These are phyloP conservation scores for Eucommia ulmoides DNA, from an alignment of 257 asterid species.

Conservation along the genomic window DNA sequence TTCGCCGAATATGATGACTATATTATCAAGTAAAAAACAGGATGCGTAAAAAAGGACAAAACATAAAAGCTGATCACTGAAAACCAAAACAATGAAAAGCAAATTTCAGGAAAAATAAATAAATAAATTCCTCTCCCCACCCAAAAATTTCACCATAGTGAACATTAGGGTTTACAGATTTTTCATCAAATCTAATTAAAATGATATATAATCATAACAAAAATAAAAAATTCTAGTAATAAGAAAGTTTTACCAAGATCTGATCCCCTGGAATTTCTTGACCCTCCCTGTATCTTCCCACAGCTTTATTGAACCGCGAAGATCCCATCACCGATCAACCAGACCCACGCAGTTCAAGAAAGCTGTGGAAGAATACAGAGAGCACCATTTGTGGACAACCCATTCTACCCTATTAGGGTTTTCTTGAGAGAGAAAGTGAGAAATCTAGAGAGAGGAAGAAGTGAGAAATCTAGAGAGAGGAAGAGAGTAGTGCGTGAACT, in stretches of 20 bases:
- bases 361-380: slow-evolving; percentile 7
- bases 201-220: too few species aligned
- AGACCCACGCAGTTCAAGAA: slow-evolving; percentile 7
- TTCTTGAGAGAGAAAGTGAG: neutral
- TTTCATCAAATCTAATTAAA: neutral
- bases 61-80: neutral
- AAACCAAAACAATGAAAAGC: neutral
- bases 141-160: neutral
- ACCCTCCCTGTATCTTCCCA: slow-evolving; percentile 8
- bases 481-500: too few species aligned
- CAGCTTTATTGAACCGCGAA: slow-evolving; percentile 10
- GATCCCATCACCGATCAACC: neutral
- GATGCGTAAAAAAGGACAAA: neutral
- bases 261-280: neutral
- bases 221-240: neutral
- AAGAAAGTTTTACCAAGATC: neutral
- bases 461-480: too few species aligned
- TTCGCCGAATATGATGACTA: too few species aligned
- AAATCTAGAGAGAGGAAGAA: neutral
- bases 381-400: neutral
- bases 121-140: neutral
- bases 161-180: neutral
- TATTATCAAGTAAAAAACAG: too few species aligned
- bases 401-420: neutral
- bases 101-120: neutral